Conservation (phyloP, 2,329 filamentous ascomycete genomes). For the Ceratocystiopsis brevicomis region DNA sequence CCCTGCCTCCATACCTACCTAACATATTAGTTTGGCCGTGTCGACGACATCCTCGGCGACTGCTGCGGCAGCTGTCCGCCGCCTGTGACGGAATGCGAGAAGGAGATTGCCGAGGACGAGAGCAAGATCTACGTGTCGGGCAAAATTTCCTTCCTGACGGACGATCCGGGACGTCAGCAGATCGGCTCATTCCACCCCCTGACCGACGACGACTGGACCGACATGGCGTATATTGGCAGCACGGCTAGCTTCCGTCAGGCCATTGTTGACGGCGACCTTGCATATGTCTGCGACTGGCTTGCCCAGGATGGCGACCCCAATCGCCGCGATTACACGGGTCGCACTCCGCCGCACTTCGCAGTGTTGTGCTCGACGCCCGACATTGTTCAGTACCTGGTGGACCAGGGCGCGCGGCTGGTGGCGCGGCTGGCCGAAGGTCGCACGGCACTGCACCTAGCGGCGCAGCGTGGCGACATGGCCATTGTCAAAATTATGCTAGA, state of each 20-base stretch:
- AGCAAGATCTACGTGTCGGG: slow-evolving; percentile 60
- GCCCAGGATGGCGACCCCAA: slow-evolving; percentile 52
- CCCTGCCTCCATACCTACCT: background rate
- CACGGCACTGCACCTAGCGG: slow-evolving; percentile 68
- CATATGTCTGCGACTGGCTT: slow-evolving; percentile 52
- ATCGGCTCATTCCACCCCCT: slow-evolving; percentile 59
- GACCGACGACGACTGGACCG: slow-evolving; percentile 70
- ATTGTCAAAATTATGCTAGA: slow-evolving; percentile 56
- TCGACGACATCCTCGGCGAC: slow-evolving; percentile 56
- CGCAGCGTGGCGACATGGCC: slow-evolving; percentile 44
- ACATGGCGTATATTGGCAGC: slow-evolving; percentile 77
- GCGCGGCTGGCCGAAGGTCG: slow-evolving; percentile 60
- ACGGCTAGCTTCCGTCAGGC: slow-evolving; percentile 61
- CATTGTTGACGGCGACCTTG: slow-evolving; percentile 55
- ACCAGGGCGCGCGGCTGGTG: slow-evolving; percentile 53
- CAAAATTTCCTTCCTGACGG: slow-evolving; percentile 52
- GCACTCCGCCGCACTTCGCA: slow-evolving; percentile 63
- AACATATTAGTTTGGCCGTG: slow-evolving; percentile 39
- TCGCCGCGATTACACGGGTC: slow-evolving; percentile 56
- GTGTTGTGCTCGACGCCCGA: slow-evolving; percentile 47
- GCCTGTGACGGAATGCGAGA: slow-evolving; percentile 50
- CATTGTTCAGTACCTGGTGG: slow-evolving; percentile 51
- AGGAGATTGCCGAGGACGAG: slow-evolving; percentile 52
- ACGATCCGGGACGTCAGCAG: slow-evolving; percentile 62
- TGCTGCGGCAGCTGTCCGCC: slow-evolving; percentile 66